Percentiles rank a stretch among this genome's conserved stretches.
phyloP scores from a whole-genome alignment of 257 asterid species.

The Lithospermum erythrorhizon region DNA sequence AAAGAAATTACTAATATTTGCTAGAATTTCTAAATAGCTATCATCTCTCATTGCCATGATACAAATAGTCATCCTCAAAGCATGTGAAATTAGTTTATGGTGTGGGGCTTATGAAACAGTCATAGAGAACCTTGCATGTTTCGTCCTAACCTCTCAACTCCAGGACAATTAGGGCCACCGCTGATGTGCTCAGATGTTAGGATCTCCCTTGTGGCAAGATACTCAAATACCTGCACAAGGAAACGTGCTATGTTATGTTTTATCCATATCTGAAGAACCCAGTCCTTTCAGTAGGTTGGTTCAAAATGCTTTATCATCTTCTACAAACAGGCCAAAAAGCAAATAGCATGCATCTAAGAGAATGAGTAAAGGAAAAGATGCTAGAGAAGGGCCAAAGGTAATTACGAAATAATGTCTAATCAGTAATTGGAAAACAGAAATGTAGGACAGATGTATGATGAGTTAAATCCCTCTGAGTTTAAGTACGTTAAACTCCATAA shows the following conservation, averaged over 20 bases:
- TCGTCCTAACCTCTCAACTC: constrained; percentile 66
- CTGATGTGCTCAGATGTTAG: constrained; percentile 63
- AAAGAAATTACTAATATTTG: too few species aligned
- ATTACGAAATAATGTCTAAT: too few species aligned
- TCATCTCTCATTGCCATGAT: not conserved
- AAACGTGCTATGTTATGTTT: not conserved
- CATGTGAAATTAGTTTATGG: not conserved
- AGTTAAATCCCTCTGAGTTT: too few species aligned
- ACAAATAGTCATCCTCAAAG: not conserved
- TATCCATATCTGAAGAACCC: not conserved
- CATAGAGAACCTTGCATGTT: not conserved
- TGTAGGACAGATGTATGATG: too few species aligned
- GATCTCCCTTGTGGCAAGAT: constrained; percentile 74
- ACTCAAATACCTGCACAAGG: constrained; percentile 54
- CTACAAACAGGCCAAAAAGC: not conserved
- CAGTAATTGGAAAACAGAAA: not conserved
- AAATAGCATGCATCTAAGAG: not conserved
- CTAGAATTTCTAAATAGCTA: too few species aligned
- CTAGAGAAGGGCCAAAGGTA: not conserved
- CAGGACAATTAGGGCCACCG: constrained; percentile 74
- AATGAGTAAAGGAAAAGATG: not conserved
- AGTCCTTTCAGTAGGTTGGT: not conserved
- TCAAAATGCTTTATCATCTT: not conserved
- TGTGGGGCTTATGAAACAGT: not conserved
- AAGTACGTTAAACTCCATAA: too few species aligned